These are phyloP conservation scores for Alternaria sp. DNA, from an alignment of 2,329 filamentous ascomycete species.

Conservation along the genomic window DNA sequence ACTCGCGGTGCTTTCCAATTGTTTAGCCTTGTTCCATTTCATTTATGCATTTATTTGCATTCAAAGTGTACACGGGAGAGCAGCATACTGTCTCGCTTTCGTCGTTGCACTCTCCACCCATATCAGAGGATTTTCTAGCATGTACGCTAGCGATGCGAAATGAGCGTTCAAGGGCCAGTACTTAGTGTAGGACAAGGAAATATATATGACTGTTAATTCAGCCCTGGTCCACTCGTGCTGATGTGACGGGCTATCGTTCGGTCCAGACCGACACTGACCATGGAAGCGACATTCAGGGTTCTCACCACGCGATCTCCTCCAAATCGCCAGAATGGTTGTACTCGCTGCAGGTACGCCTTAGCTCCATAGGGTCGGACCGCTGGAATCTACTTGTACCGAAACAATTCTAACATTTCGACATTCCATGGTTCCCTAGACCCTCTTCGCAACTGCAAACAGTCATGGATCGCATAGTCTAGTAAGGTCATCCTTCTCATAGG, in stretches of 20 bases:
- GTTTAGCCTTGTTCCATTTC: background rate
- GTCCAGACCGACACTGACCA: background rate
- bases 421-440: background rate
- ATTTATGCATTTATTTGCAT: background rate
- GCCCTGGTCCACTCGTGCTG: background rate
- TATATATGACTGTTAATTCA: background rate
- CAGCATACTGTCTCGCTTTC: background rate
- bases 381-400: background rate
- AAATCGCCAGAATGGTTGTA: background rate
- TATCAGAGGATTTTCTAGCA: background rate
- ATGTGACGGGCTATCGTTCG: background rate
- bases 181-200: slow-evolving; percentile 7
- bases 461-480: background rate
- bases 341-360: background rate
- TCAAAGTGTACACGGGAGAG: background rate
- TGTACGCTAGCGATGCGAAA: background rate
- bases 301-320: background rate
- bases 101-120: background rate
- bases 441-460: background rate
- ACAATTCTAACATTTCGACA: background rate
- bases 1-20: background rate
- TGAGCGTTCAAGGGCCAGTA: background rate
- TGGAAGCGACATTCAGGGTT: background rate
- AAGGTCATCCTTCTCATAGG: background rate
- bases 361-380: background rate